Evolutionary conservation across 441 rosid genomes (phyloP), one percentile per base, ranked within the genome.

Genomic region (Pelargonium exstipulatum): DNA sequence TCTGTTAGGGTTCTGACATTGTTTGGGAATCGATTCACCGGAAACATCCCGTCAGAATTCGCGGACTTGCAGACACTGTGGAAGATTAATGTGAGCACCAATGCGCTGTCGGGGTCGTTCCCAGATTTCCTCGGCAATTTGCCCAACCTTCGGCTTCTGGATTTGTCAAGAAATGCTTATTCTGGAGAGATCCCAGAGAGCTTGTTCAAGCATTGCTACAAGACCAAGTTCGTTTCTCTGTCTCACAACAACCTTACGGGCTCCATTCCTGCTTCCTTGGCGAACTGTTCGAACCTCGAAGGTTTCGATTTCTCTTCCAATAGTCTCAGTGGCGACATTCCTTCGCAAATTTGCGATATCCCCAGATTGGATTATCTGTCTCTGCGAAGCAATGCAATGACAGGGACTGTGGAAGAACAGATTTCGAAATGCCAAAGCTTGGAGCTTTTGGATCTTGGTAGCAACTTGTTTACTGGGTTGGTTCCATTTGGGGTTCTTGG

Each of bases 61-160:
- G 86, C 82, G 4, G 78, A 80, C 60, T 77, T 94, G 32, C 77
- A 78, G 66, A 84, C 93, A 43, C 81, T 94, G 69, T 88, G 97
- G 97, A 91, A 88, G 83, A 91, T 94, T 65, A 94, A 94, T 79
- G 79, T 94, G 72, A 94, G 98, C 72, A 87, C 95, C 20, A 94
- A 94, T 82, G 88, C 88, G 8, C 73, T 94, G 13, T 87, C 96
- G 69, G 98, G 98, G 77, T 79, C 86, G 12, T 86, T 90, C 69
- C 98, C 96, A 6, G 96, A 87, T 76, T 94, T 93, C 71, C 71
- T 94, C 46, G 97, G 97, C 48, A 90, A 82, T 35, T 82, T 94
- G 65, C 89, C 85, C 53, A 91, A 75, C 65, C 84, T 94, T 66
- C 83, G 98, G 83, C 87, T 94, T 74, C 93, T 94, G 32, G 98